A percentile compares a stretch with the other conserved stretches of the same genome.
Conservation (phyloP, 2,329 filamentous ascomycete species). For the Teratosphaeriaceae sp. region DNA sequence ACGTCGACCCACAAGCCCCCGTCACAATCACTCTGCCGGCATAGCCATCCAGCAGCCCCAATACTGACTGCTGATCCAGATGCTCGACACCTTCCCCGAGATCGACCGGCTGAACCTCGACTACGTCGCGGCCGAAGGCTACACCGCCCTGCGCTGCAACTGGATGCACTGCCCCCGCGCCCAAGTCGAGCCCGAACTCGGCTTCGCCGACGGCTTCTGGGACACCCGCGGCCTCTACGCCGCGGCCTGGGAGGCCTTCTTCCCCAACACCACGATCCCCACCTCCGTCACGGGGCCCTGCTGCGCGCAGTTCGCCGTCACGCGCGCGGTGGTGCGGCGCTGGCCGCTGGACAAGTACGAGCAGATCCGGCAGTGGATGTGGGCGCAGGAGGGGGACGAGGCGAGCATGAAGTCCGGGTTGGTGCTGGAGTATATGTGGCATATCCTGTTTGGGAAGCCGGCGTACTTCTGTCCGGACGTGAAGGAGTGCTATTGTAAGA, state of each 20-base stretch:
- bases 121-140: slow-evolving; percentile 17
- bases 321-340: slow-evolving; percentile 39
- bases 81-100: slow-evolving; percentile 15
- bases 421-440: slow-evolving; percentile 44
- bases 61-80: slow-evolving; percentile 1
- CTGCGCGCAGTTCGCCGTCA: slow-evolving; percentile 50
- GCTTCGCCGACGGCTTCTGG: background rate
- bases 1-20: too few species aligned
- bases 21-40: too few species aligned
- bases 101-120: slow-evolving; percentile 9
- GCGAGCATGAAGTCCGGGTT: slow-evolving; percentile 31
- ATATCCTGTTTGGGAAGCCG: slow-evolving; percentile 34
- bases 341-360: slow-evolving; percentile 43
- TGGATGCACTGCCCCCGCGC: slow-evolving; percentile 29
- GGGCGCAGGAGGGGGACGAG: slow-evolving; percentile 17
- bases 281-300: slow-evolving; percentile 44
- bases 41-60: too few species aligned
- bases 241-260: slow-evolving; percentile 24
- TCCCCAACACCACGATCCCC: slow-evolving; percentile 35
- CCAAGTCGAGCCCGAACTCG: background rate
- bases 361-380: slow-evolving; percentile 42
- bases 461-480: slow-evolving; percentile 19
- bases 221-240: background rate
- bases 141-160: slow-evolving; percentile 20
- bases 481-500: slow-evolving; percentile 19